A percentile compares a stretch with the other conserved stretches of the same genome.
phyloP scores from a whole-genome alignment of 2,329 filamentous ascomycete species.

The Colletotrichum noveboracense region DNA sequence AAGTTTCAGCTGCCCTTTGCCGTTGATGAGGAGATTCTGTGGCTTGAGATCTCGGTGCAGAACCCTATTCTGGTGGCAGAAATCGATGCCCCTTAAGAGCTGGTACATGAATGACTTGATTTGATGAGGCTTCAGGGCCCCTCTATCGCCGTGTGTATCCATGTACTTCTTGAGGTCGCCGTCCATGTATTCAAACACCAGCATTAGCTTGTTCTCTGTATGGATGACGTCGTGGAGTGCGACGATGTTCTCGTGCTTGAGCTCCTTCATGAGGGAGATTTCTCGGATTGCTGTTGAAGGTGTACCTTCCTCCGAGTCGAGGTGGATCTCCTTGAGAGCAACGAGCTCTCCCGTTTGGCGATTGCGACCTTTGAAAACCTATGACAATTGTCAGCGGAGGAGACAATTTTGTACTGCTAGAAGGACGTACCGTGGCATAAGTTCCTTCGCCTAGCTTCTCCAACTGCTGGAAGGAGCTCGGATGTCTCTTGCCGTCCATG shows the following conservation, averaged over 20 bases:
- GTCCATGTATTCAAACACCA: slow-evolving; percentile 99
- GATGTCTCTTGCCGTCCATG: slow-evolving; percentile 93
- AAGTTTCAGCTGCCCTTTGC: slow-evolving; percentile 86
- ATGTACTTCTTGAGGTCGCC: slow-evolving; percentile 98
- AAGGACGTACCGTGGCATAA: slow-evolving; percentile 83
- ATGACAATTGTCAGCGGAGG: background rate
- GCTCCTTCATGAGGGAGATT: slow-evolving; percentile 98
- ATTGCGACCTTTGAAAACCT: slow-evolving; percentile 99
- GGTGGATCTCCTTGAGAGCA: slow-evolving; percentile 97
- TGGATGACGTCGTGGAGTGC: slow-evolving; percentile 98
- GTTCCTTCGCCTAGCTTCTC: slow-evolving; percentile 99
- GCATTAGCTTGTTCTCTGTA: slow-evolving; percentile 99
- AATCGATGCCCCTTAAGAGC: slow-evolving; percentile 92
- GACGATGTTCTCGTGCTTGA: slow-evolving; percentile 99
- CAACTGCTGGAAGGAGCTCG: slow-evolving; percentile 98
- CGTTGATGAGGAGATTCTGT: slow-evolving; percentile 95
- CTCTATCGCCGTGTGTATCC: slow-evolving; percentile 89
- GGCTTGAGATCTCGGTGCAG: slow-evolving; percentile 95
- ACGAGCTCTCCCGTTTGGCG: slow-evolving; percentile 96
- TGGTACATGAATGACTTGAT: slow-evolving; percentile 99
- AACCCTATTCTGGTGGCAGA: slow-evolving; percentile 97
- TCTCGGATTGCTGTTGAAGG: slow-evolving; percentile 97
- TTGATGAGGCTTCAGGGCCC: slow-evolving; percentile 83
- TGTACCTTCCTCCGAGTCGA: slow-evolving; percentile 97
- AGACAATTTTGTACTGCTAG: background rate